A percentile compares a stretch with the other conserved stretches of the same genome.
Evolutionary conservation across 208 protist species (phyloP).

Genomic region (Trypanosoma scelopori): DNA sequence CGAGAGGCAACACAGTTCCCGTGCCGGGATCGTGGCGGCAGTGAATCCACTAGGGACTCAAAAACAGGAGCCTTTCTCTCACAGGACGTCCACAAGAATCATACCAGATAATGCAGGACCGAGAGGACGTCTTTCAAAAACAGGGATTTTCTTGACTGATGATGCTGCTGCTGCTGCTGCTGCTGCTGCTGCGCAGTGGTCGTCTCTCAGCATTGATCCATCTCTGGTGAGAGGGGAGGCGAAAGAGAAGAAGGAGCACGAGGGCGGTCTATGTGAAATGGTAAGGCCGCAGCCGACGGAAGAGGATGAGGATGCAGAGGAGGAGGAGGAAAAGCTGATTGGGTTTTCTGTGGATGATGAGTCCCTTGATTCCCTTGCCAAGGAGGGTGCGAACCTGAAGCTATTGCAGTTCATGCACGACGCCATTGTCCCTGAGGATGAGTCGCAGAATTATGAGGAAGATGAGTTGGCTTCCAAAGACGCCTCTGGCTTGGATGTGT

Average conservation of each 20-base stretch:
- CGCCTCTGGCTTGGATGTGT: no score
- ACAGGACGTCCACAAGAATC: not conserved
- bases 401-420: slow-evolving; percentile 82
- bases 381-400: slow-evolving; percentile 36
- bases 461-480: slow-evolving; percentile 1
- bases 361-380: not conserved
- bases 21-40: no score
- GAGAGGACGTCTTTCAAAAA: no score
- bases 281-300: no score
- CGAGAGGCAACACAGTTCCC: not conserved
- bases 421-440: slow-evolving; percentile 30
- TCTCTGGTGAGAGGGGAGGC: no score
- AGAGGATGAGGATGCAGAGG: not conserved
- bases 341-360: slow-evolving; percentile 25
- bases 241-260: no score
- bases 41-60: no score
- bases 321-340: slow-evolving; percentile 10
- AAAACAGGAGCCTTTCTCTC: not conserved
- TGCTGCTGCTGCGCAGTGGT: no score
- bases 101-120: not conserved
- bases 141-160: no score
- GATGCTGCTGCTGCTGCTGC: no score
- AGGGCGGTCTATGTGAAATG: no score
- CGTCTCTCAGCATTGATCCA: no score
- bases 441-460: not conserved